Evolutionary conservation across 305 asterid species (phyloP).

Genomic region (Fraxinus ornus): DNA sequence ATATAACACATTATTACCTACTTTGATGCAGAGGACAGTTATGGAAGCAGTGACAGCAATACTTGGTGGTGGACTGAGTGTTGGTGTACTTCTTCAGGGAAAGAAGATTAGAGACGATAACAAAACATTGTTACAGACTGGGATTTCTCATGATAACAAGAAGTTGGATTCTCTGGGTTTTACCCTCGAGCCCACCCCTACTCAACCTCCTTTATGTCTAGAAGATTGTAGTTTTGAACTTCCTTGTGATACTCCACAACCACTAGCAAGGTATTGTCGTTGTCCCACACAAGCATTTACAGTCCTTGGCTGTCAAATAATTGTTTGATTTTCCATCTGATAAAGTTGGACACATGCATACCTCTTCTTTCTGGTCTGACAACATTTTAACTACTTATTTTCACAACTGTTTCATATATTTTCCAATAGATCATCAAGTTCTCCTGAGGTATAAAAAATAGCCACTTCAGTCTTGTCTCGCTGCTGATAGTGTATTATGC

Average conservation of each 20-base stretch:
- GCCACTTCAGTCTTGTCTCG: background rate
- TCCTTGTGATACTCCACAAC: slow-evolving; percentile 36
- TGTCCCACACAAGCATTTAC: background rate
- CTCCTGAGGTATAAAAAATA: background rate
- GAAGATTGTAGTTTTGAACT: slow-evolving; percentile 33
- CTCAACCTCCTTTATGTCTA: slow-evolving; percentile 35
- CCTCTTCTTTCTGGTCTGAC: background rate
- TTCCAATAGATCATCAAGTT: background rate
- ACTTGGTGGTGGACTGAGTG: slow-evolving; percentile 74
- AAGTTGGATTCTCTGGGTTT: slow-evolving; percentile 71
- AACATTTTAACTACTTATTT: background rate
- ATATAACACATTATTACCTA: slow-evolving; percentile 11
- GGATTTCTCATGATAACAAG: slow-evolving; percentile 70
- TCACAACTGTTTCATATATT: background rate
- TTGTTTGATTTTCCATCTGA: background rate
- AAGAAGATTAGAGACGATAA: slow-evolving; percentile 85
- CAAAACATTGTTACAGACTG: slow-evolving; percentile 79
- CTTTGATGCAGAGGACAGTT: slow-evolving; percentile 63
- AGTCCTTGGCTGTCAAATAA: background rate
- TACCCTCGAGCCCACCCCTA: slow-evolving; percentile 62
- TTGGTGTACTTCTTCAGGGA: slow-evolving; percentile 91
- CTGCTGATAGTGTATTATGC: slow-evolving; percentile 5
- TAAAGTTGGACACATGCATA: background rate
- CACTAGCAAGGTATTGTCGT: slow-evolving; percentile 52
- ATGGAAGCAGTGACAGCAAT: slow-evolving; percentile 85